Evolutionary conservation across 75 land plant species (phyloP).

Genomic region (Cunninghamia lanceolata): DNA sequence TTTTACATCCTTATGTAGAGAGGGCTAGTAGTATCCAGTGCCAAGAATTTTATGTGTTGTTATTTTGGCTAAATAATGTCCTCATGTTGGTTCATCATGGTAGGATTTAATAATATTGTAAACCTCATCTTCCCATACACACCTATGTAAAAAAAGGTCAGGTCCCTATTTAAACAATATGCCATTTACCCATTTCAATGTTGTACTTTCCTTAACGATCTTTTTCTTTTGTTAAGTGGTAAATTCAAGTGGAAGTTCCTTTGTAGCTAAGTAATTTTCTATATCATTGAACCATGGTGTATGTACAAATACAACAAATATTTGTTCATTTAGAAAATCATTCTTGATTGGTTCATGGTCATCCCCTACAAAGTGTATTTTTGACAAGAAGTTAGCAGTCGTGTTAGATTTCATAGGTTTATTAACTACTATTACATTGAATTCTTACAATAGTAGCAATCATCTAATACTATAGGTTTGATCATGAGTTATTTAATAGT

Average conservation of each 20-base stretch:
- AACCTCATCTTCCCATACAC: background rate
- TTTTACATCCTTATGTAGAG: background rate
- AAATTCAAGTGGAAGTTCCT: background rate
- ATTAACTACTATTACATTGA: background rate
- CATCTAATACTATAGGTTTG: background rate
- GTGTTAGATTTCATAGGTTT: background rate
- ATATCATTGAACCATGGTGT: background rate
- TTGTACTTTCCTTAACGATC: background rate
- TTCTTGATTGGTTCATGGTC: too few relatives aligned
- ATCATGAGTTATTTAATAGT: background rate
- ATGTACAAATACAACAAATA: background rate
- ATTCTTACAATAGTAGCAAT: background rate
- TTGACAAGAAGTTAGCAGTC: background rate
- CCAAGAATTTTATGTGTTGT: background rate
- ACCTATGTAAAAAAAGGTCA: background rate
- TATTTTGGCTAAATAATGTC: background rate
- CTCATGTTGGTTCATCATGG: background rate
- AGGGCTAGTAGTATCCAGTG: background rate
- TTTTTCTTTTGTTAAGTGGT: background rate
- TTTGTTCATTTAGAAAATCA: background rate
- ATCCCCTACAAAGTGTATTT: background rate
- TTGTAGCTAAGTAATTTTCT: background rate
- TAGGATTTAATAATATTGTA: background rate
- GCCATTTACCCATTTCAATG: background rate
- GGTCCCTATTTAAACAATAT: background rate